Evolutionary conservation across 768 basidiomycete genomes (phyloP), one percentile per base, ranked within the genome.

Genomic region (Hygrophorus russula): DNA sequence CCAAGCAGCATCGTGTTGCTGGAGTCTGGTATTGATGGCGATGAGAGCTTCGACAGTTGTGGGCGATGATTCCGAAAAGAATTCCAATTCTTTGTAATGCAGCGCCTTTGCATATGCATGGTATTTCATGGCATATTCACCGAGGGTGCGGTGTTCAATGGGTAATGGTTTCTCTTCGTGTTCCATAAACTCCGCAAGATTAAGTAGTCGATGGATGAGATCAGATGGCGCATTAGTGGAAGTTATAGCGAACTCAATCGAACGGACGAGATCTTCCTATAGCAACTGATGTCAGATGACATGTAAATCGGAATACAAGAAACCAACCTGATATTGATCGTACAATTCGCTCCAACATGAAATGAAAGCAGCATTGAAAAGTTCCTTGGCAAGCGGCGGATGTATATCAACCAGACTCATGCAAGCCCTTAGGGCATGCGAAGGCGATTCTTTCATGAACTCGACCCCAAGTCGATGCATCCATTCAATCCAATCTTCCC

Each of bases 131-230:
- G 96, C 92, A 55, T 93, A 91, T 55, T 92, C 88, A 30, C 94
- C 96, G 11, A 98, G 75, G 10, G 87, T 89, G 41, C 88, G 77
- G 52, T 92, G 82, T 53, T 96, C 91, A 47, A 98, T 96, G 1
- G 91, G 91, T 1, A 98, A 69, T 0, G 87, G 76, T 56, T 94
- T 94, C 56, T 98, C 96, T 61, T 98, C 93, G 52, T 97, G 94
- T 60, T 98, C 96, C 88, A 98, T 94, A 59, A 98, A 98, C 58
- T 99, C 96, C 3, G 92, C 92, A 18, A 98, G 73, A 59, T 92
- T 92, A 44, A 99, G 73, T 12, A 98, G 66, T 18, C 88, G 76
- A 57, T 96, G 89, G 14, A 94, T 85, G 20, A 98, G 71, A 37
- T 98, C 94, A 1, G 88, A 73, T 2, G 92, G 89, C 3, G 88